Conservation (phyloP, 1,284 basidiomycete genomes). For the Spongispora temasekensis region DNA sequence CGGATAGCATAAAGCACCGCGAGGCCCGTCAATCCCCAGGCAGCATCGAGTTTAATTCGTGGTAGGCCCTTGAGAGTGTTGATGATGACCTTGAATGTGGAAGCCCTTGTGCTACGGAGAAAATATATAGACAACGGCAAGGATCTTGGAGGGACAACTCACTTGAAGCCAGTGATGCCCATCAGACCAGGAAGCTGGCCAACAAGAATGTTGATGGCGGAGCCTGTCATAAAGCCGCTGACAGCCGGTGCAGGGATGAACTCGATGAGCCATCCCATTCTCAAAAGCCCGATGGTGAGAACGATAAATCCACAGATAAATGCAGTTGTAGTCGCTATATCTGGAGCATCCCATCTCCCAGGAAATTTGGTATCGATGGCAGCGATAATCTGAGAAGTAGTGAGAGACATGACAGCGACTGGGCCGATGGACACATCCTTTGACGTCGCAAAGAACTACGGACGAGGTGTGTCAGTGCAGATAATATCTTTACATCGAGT, state of each 20-base stretch:
- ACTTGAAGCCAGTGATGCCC: slow-evolving; percentile 84
- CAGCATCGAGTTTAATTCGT: slow-evolving; percentile 77
- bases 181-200: slow-evolving; percentile 87
- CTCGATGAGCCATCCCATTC: slow-evolving; percentile 94
- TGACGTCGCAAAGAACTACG: slow-evolving; percentile 86
- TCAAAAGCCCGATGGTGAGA: slow-evolving; percentile 89
- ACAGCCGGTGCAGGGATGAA: slow-evolving; percentile 93
- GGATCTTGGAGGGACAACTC: slow-evolving; percentile 29
- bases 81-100: slow-evolving; percentile 89
- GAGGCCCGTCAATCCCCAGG: slow-evolving; percentile 85
- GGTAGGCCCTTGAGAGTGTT: slow-evolving; percentile 87
- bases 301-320: slow-evolving; percentile 93
- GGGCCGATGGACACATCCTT: slow-evolving; percentile 97
- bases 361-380: slow-evolving; percentile 58
- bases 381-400: slow-evolving; percentile 81
- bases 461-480: slow-evolving; percentile 10
- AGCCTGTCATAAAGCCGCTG: slow-evolving; percentile 92
- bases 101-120: slow-evolving; percentile 68
- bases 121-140: slow-evolving; percentile 2
- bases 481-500: slow-evolving; percentile 25
- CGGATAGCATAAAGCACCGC: slow-evolving; percentile 77
- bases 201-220: slow-evolving; percentile 84
- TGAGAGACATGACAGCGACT: slow-evolving; percentile 96
- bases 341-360: slow-evolving; percentile 58
- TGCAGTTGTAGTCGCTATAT: slow-evolving; percentile 86